Evolutionary conservation across 2,329 filamentous ascomycete species (phyloP).

Genomic region (Aspergillus sp.): DNA sequence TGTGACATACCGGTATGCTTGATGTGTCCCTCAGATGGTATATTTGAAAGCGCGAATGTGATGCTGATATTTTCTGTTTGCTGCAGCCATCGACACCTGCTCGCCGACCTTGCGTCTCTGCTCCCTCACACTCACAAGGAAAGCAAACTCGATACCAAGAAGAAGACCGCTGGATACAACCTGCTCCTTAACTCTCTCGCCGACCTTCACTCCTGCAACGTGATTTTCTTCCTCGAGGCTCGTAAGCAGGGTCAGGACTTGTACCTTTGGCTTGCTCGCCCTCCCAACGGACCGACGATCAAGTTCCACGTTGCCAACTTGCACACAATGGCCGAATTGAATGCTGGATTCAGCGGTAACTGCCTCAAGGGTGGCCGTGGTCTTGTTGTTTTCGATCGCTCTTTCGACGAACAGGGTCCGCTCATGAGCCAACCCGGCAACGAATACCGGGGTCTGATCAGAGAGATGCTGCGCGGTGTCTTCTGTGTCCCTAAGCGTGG

Average conservation of each 20-base stretch:
- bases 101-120: slow-evolving; percentile 84
- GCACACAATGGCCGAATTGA: slow-evolving; percentile 94
- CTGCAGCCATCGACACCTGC: slow-evolving; percentile 81
- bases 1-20: slow-evolving; percentile 75
- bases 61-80: slow-evolving; percentile 3
- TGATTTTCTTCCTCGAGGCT: slow-evolving; percentile 92
- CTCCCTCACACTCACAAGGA: slow-evolving; percentile 93
- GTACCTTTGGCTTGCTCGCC: slow-evolving; percentile 90
- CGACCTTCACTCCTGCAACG: slow-evolving; percentile 89
- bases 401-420: slow-evolving; percentile 74
- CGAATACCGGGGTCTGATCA: slow-evolving; percentile 57
- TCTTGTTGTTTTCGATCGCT: slow-evolving; percentile 84
- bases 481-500: slow-evolving; percentile 86
- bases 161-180: slow-evolving; percentile 61
- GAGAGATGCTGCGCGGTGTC: slow-evolving; percentile 84
- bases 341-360: slow-evolving; percentile 82
- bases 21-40: not conserved
- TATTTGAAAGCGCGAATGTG: no score
- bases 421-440: slow-evolving; percentile 65
- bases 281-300: slow-evolving; percentile 76
- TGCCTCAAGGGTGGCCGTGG: slow-evolving; percentile 91
- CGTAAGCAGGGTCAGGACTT: slow-evolving; percentile 85
- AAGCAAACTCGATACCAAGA: slow-evolving; percentile 95
- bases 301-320: slow-evolving; percentile 61
- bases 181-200: slow-evolving; percentile 75